Evolutionary conservation across 208 protist species (phyloP).

Genomic region (Trypanosoma vivax): DNA sequence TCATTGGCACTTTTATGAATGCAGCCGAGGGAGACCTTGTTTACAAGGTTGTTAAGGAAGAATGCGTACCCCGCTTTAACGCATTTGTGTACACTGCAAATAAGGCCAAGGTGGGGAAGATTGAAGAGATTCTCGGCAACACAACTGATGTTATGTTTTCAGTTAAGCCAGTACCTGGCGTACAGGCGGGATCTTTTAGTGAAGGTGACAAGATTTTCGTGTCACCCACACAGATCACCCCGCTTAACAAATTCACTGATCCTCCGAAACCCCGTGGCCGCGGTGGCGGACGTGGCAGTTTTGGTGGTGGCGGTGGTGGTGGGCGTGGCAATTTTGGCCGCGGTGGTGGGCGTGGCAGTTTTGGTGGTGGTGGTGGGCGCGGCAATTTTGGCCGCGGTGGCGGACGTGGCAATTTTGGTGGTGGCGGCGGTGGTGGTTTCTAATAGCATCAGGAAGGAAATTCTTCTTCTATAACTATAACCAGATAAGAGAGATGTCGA

Average conservation of each 20-base stretch:
- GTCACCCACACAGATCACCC: conserved; percentile 79
- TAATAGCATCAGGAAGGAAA: conserved; percentile 15
- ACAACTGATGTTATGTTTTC: conserved; percentile 89
- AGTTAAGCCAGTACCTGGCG: conserved; percentile 78
- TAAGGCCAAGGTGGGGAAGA: conserved; percentile 91
- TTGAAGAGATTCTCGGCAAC: conserved; percentile 88
- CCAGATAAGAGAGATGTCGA: not conserved
- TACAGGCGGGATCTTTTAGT: conserved; percentile 76
- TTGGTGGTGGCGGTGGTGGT: conserved; percentile 21
- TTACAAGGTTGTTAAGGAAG: conserved; percentile 60
- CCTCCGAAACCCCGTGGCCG: conserved; percentile 80
- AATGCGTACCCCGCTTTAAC: conserved; percentile 84
- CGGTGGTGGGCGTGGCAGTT: conserved; percentile 43
- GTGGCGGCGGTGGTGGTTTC: conserved; percentile 8
- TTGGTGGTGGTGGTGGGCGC: conserved; percentile 29
- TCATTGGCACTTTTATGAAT: conserved; percentile 81
- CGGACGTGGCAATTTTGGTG: conserved; percentile 33
- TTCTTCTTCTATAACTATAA: not conserved
- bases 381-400: conserved; percentile 28
- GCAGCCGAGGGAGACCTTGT: conserved; percentile 86
- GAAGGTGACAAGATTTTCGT: conserved; percentile 85
- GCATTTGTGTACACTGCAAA: conserved; percentile 89
- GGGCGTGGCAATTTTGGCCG: conserved; percentile 27
- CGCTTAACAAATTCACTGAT: conserved; percentile 81
- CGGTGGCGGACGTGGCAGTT: conserved; percentile 31